Base-by-base conservation (phyloP, 139 green algal species). In the Tetradesmus lagerheimii region DNA sequence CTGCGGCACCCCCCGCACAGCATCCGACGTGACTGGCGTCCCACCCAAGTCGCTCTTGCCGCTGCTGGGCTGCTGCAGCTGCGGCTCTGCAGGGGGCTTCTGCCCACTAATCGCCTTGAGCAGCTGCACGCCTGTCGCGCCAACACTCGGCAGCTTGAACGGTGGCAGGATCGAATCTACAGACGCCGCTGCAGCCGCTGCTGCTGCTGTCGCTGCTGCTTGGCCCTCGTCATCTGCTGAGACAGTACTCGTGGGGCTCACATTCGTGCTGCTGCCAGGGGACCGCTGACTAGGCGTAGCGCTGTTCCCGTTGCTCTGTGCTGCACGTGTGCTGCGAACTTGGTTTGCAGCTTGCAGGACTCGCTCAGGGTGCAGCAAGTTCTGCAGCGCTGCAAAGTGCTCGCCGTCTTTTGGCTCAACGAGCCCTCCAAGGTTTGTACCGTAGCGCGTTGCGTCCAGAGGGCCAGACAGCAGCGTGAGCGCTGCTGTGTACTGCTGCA, bases 401-500 rank as follows among this genome's bases (percentile, higher is more conserved):
- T 83, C 85, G 31, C 39, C 31, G 2, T 53, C 71, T 16, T 83
- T 34, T 4, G 34, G 50, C 25, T 50, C 66, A 8, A 9, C 9
- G 38, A 25, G 39, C 39, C 29, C 38, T 4, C 62, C 83, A 4
- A 64, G 27, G 35, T 38, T 43, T 2, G 43, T 27, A 16, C 80
- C n/a, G 25, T 57, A 76, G 29, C 74, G 29, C 12, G 27, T 47
- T 1, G 85, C 31, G 29, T 83, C 85, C 71, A 83, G 43, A 14
- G 85, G 71, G 12, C 71, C 85, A 35, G 38, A 50, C 2, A 89
- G 71, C 34, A 83, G 35, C 29, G 74, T 83, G n/a, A 89, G 71
- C 5, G 85, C 85, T 41, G 85, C 85, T 14, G 18, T 83, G 71
- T 84, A 84, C 39, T 74, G 85, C 71, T 89, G 34, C 16, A 96